Conservation (phyloP, 1,139 yeast genomes). For the Hemisphaericaspora subhashii region DNA sequence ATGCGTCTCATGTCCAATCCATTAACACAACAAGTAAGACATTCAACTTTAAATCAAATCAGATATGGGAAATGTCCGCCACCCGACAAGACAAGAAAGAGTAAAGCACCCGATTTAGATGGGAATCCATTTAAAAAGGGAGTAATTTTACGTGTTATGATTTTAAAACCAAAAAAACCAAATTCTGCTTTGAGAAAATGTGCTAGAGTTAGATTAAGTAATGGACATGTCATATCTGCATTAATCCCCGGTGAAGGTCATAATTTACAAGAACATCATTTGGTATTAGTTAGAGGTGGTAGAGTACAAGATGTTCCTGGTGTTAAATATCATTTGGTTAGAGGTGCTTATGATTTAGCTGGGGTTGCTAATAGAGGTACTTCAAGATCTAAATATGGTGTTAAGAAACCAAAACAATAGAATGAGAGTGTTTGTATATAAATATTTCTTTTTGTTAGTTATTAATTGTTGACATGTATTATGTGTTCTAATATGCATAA, state of each 20-base stretch:
- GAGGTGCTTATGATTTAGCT: slow-evolving; percentile 92
- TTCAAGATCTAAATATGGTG: slow-evolving; percentile 92
- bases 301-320: slow-evolving; percentile 98
- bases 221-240: slow-evolving; percentile 86
- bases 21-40: slow-evolving; percentile 36
- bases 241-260: slow-evolving; percentile 99
- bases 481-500: too few species aligned
- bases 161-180: slow-evolving; percentile 95
- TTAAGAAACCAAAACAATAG: slow-evolving; percentile 66
- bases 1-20: slow-evolving; percentile 3
- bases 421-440: background rate
- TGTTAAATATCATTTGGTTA: slow-evolving; percentile 88
- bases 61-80: slow-evolving; percentile 63
- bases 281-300: slow-evolving; percentile 94
- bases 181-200: slow-evolving; percentile 98
- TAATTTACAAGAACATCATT: slow-evolving; percentile 97
- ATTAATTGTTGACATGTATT: too few species aligned
- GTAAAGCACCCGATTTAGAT: slow-evolving; percentile 82
- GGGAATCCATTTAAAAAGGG: slow-evolving; percentile 84
- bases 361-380: slow-evolving; percentile 94
- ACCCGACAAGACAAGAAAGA: slow-evolving; percentile 44
- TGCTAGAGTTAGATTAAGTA: slow-evolving; percentile 89
- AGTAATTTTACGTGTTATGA: slow-evolving; percentile 92
- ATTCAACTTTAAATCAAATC: slow-evolving; percentile 73
- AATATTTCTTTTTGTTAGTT: too few species aligned